Base-by-base conservation (phyloP, 306 rosid genomes). In the Dryas drummondii region DNA sequence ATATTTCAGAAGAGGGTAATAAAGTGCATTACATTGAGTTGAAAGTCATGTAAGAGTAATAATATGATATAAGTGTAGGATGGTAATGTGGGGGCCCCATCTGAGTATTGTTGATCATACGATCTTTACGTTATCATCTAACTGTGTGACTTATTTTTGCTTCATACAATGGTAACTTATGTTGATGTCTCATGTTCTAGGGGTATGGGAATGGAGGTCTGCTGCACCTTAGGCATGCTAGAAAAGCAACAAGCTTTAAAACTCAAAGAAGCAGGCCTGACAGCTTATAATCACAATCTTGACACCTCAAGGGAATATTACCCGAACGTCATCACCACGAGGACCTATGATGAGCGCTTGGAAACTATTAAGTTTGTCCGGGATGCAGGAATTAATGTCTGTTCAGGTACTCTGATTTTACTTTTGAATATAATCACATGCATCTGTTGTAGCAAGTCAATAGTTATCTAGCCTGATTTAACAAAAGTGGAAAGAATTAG, bases 191-290 rank as follows among this genome's bases (percentile, higher is more conserved):
- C 45, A 65, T 68, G 32, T 81, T 73, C 60, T 78, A 94, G 98
- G 91, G 85, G 61, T 9, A 88, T 94, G 97, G 98, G 97, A 71
- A 91, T 91, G 98, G 97, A 94, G 83, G 98, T 94, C 15, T 94
- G 98, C 87, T 94, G 98, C 87, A 94, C 98, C 70, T 86, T 94
- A 82, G 98, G 98, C 72, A 94, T 94, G 98, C 73, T 94, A 56
- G 98, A 94, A 91, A 84, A 90, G 78, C 91, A 94, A 80, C 98
- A 94, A 74, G 98, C 98, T 55, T 56, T 68, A 46, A 92, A 91
- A 77, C 98, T 94, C 70, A 94, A 91, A 79, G 87, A 88, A 79
- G 98, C 98, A 0, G 97, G 97, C 81, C 96, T 94, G 70, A 94
- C 98, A 50, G 98, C 98, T 66, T 94, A 94, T 79, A 94, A 94